Evolutionary conservation across 2,329 filamentous ascomycete species (phyloP).

Genomic region (Plectosphaerella sp.): DNA sequence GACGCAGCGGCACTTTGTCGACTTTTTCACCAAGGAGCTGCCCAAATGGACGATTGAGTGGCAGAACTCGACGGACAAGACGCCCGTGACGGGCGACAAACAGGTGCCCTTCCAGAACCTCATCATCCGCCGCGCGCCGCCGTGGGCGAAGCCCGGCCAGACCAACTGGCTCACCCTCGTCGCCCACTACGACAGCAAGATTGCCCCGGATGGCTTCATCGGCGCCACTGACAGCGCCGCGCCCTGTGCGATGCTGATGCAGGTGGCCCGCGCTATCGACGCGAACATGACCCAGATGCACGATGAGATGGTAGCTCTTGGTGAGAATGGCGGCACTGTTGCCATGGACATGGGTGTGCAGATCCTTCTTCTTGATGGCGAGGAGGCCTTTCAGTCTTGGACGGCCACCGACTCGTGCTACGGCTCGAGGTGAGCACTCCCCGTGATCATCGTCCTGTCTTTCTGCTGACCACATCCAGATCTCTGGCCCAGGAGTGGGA

Average conservation of each 20-base stretch:
- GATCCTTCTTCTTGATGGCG: conserved; percentile 75
- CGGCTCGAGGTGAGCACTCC: conserved; percentile 55
- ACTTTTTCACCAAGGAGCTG: conserved; percentile 64
- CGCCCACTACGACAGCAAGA: conserved; percentile 80
- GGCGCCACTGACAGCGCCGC: conserved; percentile 81
- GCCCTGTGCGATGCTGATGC: conserved; percentile 80
- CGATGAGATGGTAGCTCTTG: conserved; percentile 59
- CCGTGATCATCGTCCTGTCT: background rate
- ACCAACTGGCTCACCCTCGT: conserved; percentile 71
- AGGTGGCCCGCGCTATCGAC: conserved; percentile 69
- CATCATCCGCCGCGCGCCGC: conserved; percentile 73
- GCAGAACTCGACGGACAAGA: conserved; percentile 71
- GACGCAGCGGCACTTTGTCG: conserved; percentile 67
- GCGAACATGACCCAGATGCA: conserved; percentile 69
- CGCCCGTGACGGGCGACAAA: conserved; percentile 57
- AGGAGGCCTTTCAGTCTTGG: conserved; percentile 75
- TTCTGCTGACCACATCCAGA: conserved; percentile 21
- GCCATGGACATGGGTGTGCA: conserved; percentile 72
- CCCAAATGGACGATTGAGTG: conserved; percentile 68
- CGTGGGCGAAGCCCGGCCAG: conserved; percentile 66
- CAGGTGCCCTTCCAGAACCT: conserved; percentile 73
- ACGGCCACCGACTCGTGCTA: conserved; percentile 71
- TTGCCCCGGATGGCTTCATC: conserved; percentile 69
- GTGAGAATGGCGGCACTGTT: conserved; percentile 40
- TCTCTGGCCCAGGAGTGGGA: conserved; percentile 74